Conservation (phyloP, 768 basidiomycete species). For the Suillus subluteus region DNA sequence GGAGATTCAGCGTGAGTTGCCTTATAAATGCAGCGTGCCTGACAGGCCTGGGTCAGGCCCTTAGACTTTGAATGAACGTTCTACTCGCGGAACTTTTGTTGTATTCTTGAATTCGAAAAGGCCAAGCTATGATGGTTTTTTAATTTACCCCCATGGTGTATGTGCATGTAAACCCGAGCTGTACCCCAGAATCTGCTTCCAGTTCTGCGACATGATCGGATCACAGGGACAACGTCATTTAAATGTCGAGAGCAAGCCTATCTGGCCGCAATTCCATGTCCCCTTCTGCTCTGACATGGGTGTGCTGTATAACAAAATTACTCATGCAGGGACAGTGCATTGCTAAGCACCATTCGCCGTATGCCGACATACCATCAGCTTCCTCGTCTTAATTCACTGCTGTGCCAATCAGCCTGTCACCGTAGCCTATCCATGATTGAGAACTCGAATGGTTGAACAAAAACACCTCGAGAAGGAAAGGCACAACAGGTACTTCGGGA, state of each 20-base stretch:
- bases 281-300: neutral
- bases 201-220: slow-evolving; percentile 3
- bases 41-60: neutral
- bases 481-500: neutral
- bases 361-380: too few species aligned
- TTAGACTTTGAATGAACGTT: neutral
- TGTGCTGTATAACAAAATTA: neutral
- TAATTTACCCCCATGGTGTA: neutral
- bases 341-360: too few species aligned
- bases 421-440: too few species aligned
- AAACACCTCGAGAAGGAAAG: too few species aligned
- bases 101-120: neutral
- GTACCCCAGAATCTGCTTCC: neutral
- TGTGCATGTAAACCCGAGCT: neutral
- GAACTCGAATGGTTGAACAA: too few species aligned
- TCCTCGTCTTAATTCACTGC: too few species aligned
- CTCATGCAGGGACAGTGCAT: neutral
- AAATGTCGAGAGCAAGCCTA: neutral
- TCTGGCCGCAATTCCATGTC: neutral
- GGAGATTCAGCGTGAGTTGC: neutral
- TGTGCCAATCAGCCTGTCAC: too few species aligned
- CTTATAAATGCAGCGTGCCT: neutral
- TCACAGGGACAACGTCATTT: neutral
- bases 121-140: neutral
- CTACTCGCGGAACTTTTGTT: neutral